Base-by-base conservation (phyloP, 495 filamentous ascomycete species). In the Penicillium steckii region DNA sequence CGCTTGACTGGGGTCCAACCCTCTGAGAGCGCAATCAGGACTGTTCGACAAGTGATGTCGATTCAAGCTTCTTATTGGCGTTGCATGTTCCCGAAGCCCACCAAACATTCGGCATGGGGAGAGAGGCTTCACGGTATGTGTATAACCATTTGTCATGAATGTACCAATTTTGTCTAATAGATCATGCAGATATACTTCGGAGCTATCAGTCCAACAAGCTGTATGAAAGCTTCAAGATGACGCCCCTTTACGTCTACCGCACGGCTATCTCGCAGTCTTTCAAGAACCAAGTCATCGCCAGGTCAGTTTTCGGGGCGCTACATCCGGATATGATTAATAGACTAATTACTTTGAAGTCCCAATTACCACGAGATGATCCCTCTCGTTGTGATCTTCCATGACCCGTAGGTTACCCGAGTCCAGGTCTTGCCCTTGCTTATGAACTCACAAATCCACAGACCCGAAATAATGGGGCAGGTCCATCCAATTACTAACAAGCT, bases 201-300 rank as follows among this genome's bases (percentile, higher is more conserved):
- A 65, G 70, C 12, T 88, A 86, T 52, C 90, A 97, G 62, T 72
- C 81, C 8, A 82, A 84, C 54, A 66, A 81, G 13, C 66, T 97
- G 6, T 83, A 79, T 29, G 81, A 89, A 18, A 83, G 83, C 43
- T 81, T 87, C 58, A 80, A 81, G 29, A 91, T 98, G 83, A 77
- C 84, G 0, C 82, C 83, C 8, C 72, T 98, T 2, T 82, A 80
- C 54, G 85, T 98, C 15, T 84, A 86, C 55, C 80, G 87, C 3
- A 82, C 85, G 17, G 66, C 71, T 2, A 78, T 95, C 3, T 87
- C 84, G 26, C 83, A 81, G 53, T 89, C 89, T 1, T 96, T 95
- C 58, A 83, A 90, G 59, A 87, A 96, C 55, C 90, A 97, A 60
- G 88, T 98, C 10, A 69, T 97, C 27, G 88, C 86, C n/a, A 96